These are phyloP conservation scores for Coemansia sp. DNA, from an alignment of 192 early-diverging fungal genomes.

Conservation along the genomic window DNA sequence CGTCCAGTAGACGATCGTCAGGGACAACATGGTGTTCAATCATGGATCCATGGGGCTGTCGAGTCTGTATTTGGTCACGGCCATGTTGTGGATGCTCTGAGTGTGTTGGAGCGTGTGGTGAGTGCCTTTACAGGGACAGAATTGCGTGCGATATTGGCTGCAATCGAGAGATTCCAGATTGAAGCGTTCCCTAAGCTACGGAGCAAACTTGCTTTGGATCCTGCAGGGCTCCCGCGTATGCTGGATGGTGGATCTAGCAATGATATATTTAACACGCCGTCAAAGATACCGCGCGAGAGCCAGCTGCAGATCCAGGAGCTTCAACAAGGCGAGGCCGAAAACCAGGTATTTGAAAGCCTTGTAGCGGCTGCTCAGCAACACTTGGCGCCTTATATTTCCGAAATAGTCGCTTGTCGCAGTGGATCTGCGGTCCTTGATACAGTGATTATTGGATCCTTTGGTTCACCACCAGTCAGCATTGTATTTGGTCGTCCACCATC, in stretches of 20 bases:
- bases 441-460: slow-evolving; percentile 3
- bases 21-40: slow-evolving; percentile 11
- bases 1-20: background rate
- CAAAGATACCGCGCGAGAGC: slow-evolving; percentile 3
- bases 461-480: slow-evolving; percentile 11
- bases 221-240: background rate
- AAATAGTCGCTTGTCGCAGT: slow-evolving; percentile 14
- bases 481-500: slow-evolving; percentile 13
- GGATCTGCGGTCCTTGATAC: slow-evolving; percentile 23
- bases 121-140: slow-evolving; percentile 27
- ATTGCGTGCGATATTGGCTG: slow-evolving; percentile 27
- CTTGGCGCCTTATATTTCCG: slow-evolving; percentile 12
- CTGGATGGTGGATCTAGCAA: background rate
- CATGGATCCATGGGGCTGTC: slow-evolving; percentile 20
- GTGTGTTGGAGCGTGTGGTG: slow-evolving; percentile 26
- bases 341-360: slow-evolving; percentile 19
- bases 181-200: slow-evolving; percentile 19
- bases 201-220: background rate
- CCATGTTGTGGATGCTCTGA: slow-evolving; percentile 20
- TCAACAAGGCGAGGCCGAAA: slow-evolving; percentile 2
- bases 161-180: slow-evolving; percentile 20
- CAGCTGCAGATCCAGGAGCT: background rate
- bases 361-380: slow-evolving; percentile 14
- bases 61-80: slow-evolving; percentile 12
- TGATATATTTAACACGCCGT: slow-evolving; percentile 13